Evolutionary conservation across 805 yeast genomes (phyloP).

Genomic region (Ogataea angusta): DNA sequence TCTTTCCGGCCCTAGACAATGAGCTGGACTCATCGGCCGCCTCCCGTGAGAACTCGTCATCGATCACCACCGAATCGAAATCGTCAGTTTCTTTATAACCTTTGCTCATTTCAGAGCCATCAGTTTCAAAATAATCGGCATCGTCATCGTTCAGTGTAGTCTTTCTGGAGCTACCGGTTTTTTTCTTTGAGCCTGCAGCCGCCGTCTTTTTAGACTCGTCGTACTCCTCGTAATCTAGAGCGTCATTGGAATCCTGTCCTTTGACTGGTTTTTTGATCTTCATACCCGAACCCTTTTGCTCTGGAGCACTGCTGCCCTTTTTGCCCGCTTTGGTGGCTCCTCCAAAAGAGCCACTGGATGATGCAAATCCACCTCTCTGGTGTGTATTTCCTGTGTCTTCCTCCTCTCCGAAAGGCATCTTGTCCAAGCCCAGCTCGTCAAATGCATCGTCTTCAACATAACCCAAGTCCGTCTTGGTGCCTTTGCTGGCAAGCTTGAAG

Average conservation of each 20-base stretch:
- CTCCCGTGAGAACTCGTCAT: conserved; percentile 5
- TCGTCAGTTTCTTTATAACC: conserved; percentile 28
- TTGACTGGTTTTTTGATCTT: conserved; percentile 9
- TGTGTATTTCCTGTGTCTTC: conserved; percentile 11
- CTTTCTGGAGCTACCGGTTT: conserved; percentile 3
- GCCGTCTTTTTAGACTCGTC: not conserved
- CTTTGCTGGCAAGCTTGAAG: conserved; percentile 29
- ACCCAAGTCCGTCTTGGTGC: conserved; percentile 24
- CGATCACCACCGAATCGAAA: conserved; percentile 8
- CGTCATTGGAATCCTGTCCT: conserved; percentile 1
- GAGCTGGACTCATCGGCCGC: conserved; percentile 5
- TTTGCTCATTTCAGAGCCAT: conserved; percentile 21
- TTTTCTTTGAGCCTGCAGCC: not conserved
- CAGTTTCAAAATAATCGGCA: conserved; percentile 23
- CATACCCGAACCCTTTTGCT: not conserved
- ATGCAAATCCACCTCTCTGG: conserved; percentile 26
- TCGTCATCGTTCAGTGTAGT: conserved; percentile 12
- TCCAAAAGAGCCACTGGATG: conserved; percentile 15
- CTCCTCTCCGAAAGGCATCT: conserved; percentile 12
- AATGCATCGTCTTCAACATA: conserved; percentile 31
- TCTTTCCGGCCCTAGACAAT: conserved; percentile 6
- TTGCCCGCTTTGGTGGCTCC: conserved; percentile 3
- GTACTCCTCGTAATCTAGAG: conserved; percentile 4
- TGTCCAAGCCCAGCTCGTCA: conserved; percentile 31
- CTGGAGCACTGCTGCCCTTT: not conserved